A percentile compares a stretch with the other conserved stretches of the same genome.
Conservation (phyloP, 2,329 filamentous ascomycete genomes). For the Madurella fahalii region DNA sequence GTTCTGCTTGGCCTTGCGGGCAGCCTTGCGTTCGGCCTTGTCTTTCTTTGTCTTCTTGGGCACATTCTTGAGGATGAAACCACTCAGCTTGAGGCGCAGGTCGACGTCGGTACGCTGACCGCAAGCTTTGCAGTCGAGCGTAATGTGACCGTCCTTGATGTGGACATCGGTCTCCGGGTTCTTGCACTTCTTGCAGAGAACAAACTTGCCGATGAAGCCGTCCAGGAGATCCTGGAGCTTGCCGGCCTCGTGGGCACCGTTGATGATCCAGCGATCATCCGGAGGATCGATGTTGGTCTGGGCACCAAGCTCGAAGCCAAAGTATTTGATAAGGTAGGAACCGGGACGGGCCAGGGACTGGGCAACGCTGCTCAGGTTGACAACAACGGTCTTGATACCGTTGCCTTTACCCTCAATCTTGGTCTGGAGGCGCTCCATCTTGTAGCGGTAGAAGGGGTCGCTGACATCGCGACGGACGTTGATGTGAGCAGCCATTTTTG, state of each 20-base stretch:
- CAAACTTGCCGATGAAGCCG: constrained; percentile 97
- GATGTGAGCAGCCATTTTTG: constrained; percentile 83
- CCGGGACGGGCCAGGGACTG: constrained; percentile 88
- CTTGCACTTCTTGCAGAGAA: constrained; percentile 99
- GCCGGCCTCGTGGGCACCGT: constrained; percentile 88
- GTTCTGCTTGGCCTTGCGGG: constrained; percentile 82
- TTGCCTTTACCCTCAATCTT: constrained; percentile 99
- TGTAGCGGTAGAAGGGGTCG: constrained; percentile 99
- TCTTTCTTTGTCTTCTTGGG: constrained; percentile 95
- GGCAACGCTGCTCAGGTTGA: constrained; percentile 93
- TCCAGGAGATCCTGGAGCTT: constrained; percentile 98
- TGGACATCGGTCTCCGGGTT: constrained; percentile 96
- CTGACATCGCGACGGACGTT: constrained; percentile 98
- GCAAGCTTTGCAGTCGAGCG: constrained; percentile 97
- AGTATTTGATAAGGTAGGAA: constrained; percentile 98
- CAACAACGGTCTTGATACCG: constrained; percentile 97
- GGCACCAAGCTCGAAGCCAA: constrained; percentile 96
- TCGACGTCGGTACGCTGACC: constrained; percentile 91
- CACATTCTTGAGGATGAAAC: constrained; percentile 95
- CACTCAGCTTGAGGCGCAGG: constrained; percentile 88
- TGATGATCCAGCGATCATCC: constrained; percentile 99
- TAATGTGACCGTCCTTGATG: constrained; percentile 89
- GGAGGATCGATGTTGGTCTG: constrained; percentile 97
- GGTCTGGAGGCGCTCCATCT: constrained; percentile 98
- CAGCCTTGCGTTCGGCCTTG: constrained; percentile 88